Evolutionary conservation across 2,329 filamentous ascomycete genomes (phyloP).

Genomic region (Pyrenophora graminea): DNA sequence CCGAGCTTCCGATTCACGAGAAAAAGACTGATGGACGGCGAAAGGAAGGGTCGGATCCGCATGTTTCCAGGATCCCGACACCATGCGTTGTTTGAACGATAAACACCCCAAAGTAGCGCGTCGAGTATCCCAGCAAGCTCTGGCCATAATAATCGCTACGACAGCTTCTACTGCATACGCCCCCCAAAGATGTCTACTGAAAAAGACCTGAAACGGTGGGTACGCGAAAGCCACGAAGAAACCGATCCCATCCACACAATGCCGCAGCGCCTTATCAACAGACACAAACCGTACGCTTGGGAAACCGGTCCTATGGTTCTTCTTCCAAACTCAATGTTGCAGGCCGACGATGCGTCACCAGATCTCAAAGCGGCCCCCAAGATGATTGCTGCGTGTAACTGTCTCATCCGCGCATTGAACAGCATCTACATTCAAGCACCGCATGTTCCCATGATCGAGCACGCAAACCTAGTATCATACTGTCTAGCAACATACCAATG

Average conservation of each 20-base stretch:
- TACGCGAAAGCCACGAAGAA: neutral
- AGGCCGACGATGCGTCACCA: slow-evolving; percentile 46
- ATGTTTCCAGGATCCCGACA: neutral
- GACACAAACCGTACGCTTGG: slow-evolving; percentile 12
- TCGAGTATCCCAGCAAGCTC: neutral
- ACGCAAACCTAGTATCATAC: slow-evolving; percentile 62
- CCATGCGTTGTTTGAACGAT: neutral
- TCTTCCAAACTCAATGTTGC: slow-evolving; percentile 13
- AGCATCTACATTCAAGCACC: slow-evolving; percentile 64
- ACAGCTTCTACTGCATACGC: too few relatives aligned
- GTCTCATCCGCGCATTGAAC: slow-evolving; percentile 67
- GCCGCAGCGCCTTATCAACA: neutral
- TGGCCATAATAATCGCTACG: neutral
- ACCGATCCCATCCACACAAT: neutral
- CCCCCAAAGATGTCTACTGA: neutral
- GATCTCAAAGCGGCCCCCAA: slow-evolving; percentile 61
- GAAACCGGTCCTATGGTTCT: slow-evolving; percentile 19
- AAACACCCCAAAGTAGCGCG: too few relatives aligned
- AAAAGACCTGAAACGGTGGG: neutral
- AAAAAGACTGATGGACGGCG: neutral
- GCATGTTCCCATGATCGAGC: slow-evolving; percentile 57
- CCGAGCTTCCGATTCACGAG: too few relatives aligned
- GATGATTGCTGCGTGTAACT: slow-evolving; percentile 66
- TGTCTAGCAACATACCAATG: slow-evolving; percentile 63
- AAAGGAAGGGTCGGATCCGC: neutral